Evolutionary conservation across 73 alveolate genomes (phyloP).

Genomic region (Tetrahymena thermophila): DNA sequence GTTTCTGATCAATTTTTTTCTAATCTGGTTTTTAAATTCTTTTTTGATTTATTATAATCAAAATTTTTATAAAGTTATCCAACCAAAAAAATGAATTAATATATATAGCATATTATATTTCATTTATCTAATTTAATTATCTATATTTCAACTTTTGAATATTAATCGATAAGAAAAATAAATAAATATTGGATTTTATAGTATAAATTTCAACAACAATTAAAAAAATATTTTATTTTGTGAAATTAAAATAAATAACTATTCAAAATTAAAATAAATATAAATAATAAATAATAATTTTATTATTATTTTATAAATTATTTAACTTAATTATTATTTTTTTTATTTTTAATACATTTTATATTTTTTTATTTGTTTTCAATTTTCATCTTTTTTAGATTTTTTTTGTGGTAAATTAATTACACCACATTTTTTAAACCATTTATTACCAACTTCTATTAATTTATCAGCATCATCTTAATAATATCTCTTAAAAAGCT

Average conservation of each 20-base stretch:
- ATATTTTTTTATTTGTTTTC: not conserved
- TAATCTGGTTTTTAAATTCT: too few species aligned
- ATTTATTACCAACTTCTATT: not conserved
- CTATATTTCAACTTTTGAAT: too few species aligned
- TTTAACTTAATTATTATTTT: not conserved
- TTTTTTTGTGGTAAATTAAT: not conserved
- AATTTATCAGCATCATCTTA: not conserved
- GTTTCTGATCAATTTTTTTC: not conserved
- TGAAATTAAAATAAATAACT: too few species aligned
- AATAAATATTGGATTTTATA: too few species aligned
- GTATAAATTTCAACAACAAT: constrained; percentile 40
- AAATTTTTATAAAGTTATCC: too few species aligned
- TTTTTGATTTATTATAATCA: too few species aligned
- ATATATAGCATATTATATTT: too few species aligned
- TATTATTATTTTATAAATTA: not conserved
- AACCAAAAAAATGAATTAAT: too few species aligned
- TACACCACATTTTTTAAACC: not conserved
- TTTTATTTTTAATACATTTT: not conserved
- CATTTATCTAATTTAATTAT: too few species aligned
- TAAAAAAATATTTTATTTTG: not conserved
- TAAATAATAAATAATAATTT: too few species aligned
- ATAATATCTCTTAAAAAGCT: not conserved
- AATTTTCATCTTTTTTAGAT: not conserved
- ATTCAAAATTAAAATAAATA: too few species aligned
- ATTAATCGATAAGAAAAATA: too few species aligned